A percentile compares a stretch with the other conserved stretches of the same genome.
Evolutionary conservation across 306 rosid genomes (phyloP).

Genomic region (Trichosanthes truncata): DNA sequence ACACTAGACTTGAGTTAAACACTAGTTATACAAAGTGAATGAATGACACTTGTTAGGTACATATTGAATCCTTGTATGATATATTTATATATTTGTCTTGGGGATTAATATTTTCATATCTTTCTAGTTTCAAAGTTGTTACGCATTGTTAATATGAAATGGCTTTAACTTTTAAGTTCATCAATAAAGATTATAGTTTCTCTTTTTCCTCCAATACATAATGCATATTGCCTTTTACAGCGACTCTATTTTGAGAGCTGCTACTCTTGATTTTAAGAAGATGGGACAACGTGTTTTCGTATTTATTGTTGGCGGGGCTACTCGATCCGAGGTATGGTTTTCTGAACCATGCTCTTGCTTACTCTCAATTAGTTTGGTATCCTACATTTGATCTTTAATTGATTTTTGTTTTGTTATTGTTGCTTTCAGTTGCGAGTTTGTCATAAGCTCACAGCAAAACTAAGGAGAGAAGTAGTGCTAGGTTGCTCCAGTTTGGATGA

Average conservation of each 20-base stretch:
- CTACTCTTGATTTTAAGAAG: conserved; percentile 50
- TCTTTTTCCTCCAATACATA: neutral
- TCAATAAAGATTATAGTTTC: conserved; percentile 1
- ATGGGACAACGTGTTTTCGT: conserved; percentile 79
- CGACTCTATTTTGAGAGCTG: conserved; percentile 53
- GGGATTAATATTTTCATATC: neutral
- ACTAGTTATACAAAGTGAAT: neutral
- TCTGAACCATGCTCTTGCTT: neutral
- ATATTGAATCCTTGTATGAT: neutral
- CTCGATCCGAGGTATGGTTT: conserved; percentile 78
- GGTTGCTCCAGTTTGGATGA: conserved; percentile 73
- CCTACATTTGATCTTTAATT: conserved; percentile 9
- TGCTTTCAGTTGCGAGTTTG: conserved; percentile 78
- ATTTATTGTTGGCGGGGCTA: conserved; percentile 85
- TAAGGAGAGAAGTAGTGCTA: conserved; percentile 74
- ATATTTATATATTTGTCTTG: neutral
- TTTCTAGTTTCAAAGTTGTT: neutral
- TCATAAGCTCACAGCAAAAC: conserved; percentile 75
- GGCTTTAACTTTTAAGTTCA: conserved; percentile 8
- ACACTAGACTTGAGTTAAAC: neutral
- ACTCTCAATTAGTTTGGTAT: neutral
- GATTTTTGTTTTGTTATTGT: neutral
- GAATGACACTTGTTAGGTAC: neutral
- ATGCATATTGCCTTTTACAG: conserved; percentile 23
- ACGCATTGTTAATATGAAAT: neutral